phyloP scores from a whole-genome alignment of 2,329 filamentous ascomycete genomes.

The Bipolaris bicolor region DNA sequence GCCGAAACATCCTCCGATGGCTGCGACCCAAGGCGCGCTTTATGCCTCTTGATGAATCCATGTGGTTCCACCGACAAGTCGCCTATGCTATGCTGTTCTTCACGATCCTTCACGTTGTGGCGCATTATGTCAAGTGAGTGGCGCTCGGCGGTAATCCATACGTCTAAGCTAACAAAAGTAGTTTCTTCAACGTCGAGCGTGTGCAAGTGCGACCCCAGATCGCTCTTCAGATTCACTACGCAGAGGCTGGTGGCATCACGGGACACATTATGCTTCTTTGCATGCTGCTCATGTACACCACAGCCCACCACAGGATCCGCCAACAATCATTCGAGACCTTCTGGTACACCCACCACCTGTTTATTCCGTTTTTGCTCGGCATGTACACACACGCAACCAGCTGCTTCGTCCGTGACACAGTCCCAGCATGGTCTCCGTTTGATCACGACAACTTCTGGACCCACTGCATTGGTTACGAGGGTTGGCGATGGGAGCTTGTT shows the following conservation, averaged over 20 bases:
- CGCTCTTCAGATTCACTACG: conserved; percentile 90
- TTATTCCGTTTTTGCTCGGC: conserved; percentile 90
- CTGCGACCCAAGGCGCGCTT: conserved; percentile 86
- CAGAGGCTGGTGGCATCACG: conserved; percentile 86
- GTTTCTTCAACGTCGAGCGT: conserved; percentile 94
- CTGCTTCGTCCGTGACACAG: conserved; percentile 91
- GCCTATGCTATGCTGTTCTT: conserved; percentile 89
- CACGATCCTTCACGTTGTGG: conserved; percentile 74
- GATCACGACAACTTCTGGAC: conserved; percentile 82
- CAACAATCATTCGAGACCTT: conserved; percentile 98
- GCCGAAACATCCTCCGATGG: conserved; percentile 83
- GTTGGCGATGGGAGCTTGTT: conserved; percentile 95
- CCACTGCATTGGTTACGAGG: conserved; percentile 93
- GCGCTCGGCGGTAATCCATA: neutral
- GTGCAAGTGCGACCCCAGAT: conserved; percentile 79
- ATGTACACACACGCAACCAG: conserved; percentile 96
- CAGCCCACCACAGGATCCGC: conserved; percentile 87
- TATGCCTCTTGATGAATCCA: conserved; percentile 91
- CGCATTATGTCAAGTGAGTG: conserved; percentile 91
- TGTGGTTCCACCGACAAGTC: conserved; percentile 95
- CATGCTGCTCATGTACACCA: conserved; percentile 98
- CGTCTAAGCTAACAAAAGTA: conserved; percentile 47
- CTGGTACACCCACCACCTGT: conserved; percentile 99
- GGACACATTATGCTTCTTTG: conserved; percentile 98
- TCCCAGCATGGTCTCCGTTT: conserved; percentile 77